A percentile compares a stretch with the other conserved stretches of the same genome.
Conservation (phyloP, 768 basidiomycete species). For the Nidula microcarpa region DNA sequence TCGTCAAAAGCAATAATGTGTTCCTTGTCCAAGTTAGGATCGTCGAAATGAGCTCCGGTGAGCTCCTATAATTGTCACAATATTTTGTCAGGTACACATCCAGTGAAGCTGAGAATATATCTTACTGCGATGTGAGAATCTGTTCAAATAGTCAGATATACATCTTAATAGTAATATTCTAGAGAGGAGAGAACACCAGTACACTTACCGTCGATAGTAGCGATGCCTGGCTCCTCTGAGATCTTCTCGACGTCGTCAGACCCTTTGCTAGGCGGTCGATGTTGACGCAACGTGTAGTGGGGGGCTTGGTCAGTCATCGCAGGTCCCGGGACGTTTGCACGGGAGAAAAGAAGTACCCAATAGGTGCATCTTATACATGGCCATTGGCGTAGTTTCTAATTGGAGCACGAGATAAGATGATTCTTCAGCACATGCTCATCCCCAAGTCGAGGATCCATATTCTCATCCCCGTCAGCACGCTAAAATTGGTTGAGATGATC, state of each 20-base stretch:
- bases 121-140: slow-evolving; percentile 27
- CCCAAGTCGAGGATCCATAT: background rate
- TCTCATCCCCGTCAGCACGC: background rate
- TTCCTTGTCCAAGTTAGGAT: slow-evolving; percentile 42
- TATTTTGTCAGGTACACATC: background rate
- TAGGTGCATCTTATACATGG: slow-evolving; percentile 12
- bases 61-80: slow-evolving; percentile 15
- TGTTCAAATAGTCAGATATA: slow-evolving; percentile 2
- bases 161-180: background rate
- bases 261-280: slow-evolving; percentile 8
- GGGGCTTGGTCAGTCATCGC: slow-evolving; percentile 20
- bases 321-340: slow-evolving; percentile 11
- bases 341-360: background rate
- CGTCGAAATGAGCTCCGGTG: slow-evolving; percentile 35
- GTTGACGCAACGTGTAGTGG: slow-evolving; percentile 17
- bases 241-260: slow-evolving; percentile 21
- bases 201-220: slow-evolving; percentile 19
- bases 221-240: slow-evolving; percentile 11
- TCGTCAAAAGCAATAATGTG: slow-evolving; percentile 39
- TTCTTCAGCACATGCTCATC: slow-evolving; percentile 15
- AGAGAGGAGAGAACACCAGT: background rate
- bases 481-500: background rate
- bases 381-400: slow-evolving; percentile 4
- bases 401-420: slow-evolving; percentile 13
- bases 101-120: background rate